phyloP scores from a whole-genome alignment of 768 basidiomycete genomes.

The Boletus vinaceobasis region DNA sequence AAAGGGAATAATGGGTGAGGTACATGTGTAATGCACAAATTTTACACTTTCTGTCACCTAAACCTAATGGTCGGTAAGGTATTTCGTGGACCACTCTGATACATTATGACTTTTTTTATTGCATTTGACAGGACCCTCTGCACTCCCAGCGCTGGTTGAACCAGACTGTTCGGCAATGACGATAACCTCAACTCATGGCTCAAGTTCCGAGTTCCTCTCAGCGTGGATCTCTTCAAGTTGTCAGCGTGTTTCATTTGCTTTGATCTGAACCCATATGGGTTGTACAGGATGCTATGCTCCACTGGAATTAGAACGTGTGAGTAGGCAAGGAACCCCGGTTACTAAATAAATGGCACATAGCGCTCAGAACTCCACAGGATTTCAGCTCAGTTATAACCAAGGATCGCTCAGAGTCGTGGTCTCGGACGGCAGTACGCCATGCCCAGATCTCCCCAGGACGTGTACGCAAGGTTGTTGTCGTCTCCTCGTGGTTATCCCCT shows the following conservation, averaged over 20 bases:
- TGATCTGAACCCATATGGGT: background rate
- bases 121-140: background rate
- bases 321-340: background rate
- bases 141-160: background rate
- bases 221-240: background rate
- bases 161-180: background rate
- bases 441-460: constrained; percentile 4
- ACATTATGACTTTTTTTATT: too few relatives aligned
- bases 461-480: constrained; percentile 12
- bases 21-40: too few relatives aligned
- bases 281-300: background rate
- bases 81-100: too few relatives aligned
- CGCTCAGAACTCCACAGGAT: background rate
- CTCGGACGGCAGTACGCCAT: background rate
- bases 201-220: background rate
- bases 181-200: background rate
- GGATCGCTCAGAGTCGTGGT: background rate
- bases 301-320: background rate
- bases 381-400: background rate
- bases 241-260: background rate
- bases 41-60: too few relatives aligned
- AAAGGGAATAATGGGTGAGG: too few relatives aligned
- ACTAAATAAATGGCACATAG: background rate
- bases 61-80: too few relatives aligned
- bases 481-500: constrained; percentile 27